Conservation (phyloP, 2,329 filamentous ascomycete genomes). For the Periconia macrospinosa region DNA sequence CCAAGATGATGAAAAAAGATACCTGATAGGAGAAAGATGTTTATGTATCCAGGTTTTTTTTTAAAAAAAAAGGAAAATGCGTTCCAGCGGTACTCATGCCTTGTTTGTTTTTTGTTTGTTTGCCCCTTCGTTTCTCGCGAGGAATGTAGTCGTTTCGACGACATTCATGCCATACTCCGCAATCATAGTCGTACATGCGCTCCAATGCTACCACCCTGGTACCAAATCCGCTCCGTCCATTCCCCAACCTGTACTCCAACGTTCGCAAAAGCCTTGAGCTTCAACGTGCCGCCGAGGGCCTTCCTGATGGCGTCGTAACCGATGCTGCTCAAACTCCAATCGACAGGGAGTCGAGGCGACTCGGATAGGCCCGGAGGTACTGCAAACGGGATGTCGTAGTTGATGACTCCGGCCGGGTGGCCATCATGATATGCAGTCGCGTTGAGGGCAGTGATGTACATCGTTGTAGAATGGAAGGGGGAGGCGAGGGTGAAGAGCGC, state of each 20-base stretch:
- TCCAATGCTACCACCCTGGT: constrained; percentile 49
- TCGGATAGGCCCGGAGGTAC: constrained; percentile 73
- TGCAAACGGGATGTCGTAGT: constrained; percentile 73
- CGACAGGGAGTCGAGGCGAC: constrained; percentile 78
- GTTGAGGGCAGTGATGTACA: constrained; percentile 78
- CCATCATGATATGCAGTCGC: constrained; percentile 86
- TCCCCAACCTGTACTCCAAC: constrained; percentile 74
- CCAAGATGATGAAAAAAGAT: no score
- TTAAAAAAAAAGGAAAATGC: no score
- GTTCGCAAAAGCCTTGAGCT: constrained; percentile 75
- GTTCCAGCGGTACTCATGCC: no score
- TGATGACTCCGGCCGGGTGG: constrained; percentile 74
- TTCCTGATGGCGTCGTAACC: constrained; percentile 81
- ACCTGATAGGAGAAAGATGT: no score
- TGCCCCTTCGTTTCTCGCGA: no score
- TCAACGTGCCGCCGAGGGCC: constrained; percentile 78
- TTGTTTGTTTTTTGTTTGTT: no score
- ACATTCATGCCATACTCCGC: no score
- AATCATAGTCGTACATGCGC: constrained; percentile 48
- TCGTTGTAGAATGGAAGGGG: constrained; percentile 70
- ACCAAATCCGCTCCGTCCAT: constrained; percentile 69
- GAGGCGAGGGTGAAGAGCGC: constrained; percentile 83
- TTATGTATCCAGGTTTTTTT: no score
- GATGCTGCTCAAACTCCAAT: constrained; percentile 74
- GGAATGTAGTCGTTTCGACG: no score